These are phyloP conservation scores for Aspergillus sp. DNA, from an alignment of 2,329 filamentous ascomycete genomes.

Conservation along the genomic window DNA sequence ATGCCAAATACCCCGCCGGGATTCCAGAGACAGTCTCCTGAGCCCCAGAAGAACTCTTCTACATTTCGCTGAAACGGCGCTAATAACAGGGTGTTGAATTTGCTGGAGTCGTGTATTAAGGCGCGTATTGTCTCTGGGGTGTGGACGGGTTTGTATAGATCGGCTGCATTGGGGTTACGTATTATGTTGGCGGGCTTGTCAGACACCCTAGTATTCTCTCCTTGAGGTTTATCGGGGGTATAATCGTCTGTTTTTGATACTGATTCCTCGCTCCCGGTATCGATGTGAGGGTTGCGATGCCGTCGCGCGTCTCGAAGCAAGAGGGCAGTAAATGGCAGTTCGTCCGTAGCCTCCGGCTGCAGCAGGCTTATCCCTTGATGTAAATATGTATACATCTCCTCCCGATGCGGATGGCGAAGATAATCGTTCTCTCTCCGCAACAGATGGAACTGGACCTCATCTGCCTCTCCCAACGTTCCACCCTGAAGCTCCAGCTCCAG, in stretches of 20 bases:
- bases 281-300: too few relatives aligned
- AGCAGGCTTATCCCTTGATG: too few relatives aligned
- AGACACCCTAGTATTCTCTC: too few relatives aligned
- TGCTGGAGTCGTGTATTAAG: not conserved
- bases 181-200: too few relatives aligned
- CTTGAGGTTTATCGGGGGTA: too few relatives aligned
- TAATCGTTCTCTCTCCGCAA: constrained; percentile 7
- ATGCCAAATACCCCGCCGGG: not conserved
- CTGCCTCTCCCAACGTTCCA: not conserved
- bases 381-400: too few relatives aligned
- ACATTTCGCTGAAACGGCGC: not conserved
- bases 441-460: not conserved
- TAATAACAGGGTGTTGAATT: not conserved
- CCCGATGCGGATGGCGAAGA: constrained; percentile 1
- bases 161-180: not conserved
- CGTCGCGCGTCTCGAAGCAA: too few relatives aligned
- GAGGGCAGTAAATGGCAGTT: too few relatives aligned
- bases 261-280: too few relatives aligned
- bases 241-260: too few relatives aligned
- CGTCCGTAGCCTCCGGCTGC: too few relatives aligned
- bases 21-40: not conserved
- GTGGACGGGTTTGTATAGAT: not conserved
- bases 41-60: not conserved
- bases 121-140: not conserved
- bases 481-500: too few relatives aligned